Base-by-base conservation (phyloP, 1,139 yeast species). In the Debaryomycetaceae sp. region DNA sequence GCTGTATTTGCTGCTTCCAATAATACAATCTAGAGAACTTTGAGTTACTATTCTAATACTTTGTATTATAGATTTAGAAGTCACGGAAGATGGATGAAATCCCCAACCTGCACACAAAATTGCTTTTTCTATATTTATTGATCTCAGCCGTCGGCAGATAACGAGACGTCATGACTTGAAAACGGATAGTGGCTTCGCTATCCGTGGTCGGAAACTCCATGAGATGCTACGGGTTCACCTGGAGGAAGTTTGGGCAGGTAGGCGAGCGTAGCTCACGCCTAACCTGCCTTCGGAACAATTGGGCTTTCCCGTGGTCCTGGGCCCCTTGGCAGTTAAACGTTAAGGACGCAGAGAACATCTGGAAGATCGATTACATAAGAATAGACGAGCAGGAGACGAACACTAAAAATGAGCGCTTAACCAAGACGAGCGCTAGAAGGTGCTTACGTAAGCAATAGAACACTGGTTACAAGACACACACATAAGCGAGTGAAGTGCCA, bases 301-400 rank as follows among this genome's bases (percentile, higher is more conserved):
- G n/a, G n/a, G n/a, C n/a, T n/a, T n/a, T n/a, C n/a, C n/a, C n/a
- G n/a, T n/a, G n/a, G n/a, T n/a, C n/a, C 4, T 22, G 26, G 26
- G 26, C 11, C 26, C 26, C 26, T 22, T 3, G 26, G 26, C 26
- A 11, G 26, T 22, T 22, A 22, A 22, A 22, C 26, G 26, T 22
- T 22, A 3, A 22, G 26, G 26, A 22, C 26, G 26, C 26, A 22
- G 11, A 22, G 26, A 22, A 22, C 11, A 8, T 22, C 26, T 8
- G 11, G 11, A 8, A 22, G 26, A 22, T 22, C 26, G 3, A 22
- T 22, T 22, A 22, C 26, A 8, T 22, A 22, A 22, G 7, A 3
- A 30, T 30, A 4, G 29, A 8, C 17, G 29, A 16, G 15, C 36
- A 17, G 40, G 11, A 41, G 33, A 35, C 36, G 32, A 17, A 30